phyloP scores from a whole-genome alignment of 495 filamentous ascomycete species.

The Aspergillus heteromorphus region DNA sequence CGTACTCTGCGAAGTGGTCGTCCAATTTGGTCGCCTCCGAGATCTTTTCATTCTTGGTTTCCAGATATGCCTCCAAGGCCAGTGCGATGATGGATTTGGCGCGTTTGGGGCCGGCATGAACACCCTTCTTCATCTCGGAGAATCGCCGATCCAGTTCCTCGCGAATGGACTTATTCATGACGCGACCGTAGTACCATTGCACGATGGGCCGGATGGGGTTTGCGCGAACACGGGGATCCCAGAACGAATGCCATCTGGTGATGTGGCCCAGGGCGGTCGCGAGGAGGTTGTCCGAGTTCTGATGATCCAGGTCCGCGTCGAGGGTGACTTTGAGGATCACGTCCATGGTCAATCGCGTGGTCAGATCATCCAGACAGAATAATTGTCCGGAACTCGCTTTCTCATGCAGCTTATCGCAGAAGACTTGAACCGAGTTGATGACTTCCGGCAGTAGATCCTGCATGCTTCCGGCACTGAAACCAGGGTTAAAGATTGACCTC shows the following conservation, averaged over 20 bases:
- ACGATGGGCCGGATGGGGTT: background rate
- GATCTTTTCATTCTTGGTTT: background rate
- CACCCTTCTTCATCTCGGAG: background rate
- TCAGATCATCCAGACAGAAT: slow-evolving; percentile 2
- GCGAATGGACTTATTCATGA: slow-evolving; percentile 3
- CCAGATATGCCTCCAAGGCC: background rate
- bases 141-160: background rate
- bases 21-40: background rate
- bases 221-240: background rate
- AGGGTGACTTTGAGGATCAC: slow-evolving; percentile 2
- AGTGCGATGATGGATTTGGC: slow-evolving; percentile 5
- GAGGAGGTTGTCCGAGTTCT: background rate
- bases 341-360: background rate
- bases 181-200: slow-evolving; percentile 3
- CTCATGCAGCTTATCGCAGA: background rate
- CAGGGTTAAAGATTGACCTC: slow-evolving; percentile 2
- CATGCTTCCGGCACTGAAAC: background rate
- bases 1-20: slow-evolving; percentile 24
- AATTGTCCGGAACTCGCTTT: background rate
- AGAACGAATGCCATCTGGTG: slow-evolving; percentile 6
- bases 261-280: background rate
- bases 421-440: background rate
- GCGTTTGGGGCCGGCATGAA: background rate
- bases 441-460: background rate
- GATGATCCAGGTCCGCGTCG: slow-evolving; percentile 1